A percentile compares a stretch with the other conserved stretches of the same genome.
Conservation (phyloP, 108 stramenopile species). For the Pseudonitzschia pungens region DNA sequence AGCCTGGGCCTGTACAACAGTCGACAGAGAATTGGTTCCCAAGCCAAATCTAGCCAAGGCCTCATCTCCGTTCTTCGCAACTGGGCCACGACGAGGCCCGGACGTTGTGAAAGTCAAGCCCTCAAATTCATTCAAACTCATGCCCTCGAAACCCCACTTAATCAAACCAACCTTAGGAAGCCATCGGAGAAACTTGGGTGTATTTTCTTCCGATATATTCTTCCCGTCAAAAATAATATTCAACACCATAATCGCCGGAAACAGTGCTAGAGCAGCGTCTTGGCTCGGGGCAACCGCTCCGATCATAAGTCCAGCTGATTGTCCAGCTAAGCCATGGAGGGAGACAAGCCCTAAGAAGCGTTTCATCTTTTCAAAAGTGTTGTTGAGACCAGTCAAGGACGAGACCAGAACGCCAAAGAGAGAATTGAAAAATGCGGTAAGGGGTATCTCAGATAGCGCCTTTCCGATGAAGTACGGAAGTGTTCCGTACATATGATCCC, state of each 20-base stretch:
- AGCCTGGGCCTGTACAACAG: slow-evolving; percentile 62
- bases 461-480: slow-evolving; percentile 92
- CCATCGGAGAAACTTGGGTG: slow-evolving; percentile 68
- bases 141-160: slow-evolving; percentile 82
- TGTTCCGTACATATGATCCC: slow-evolving; percentile 73
- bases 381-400: slow-evolving; percentile 70
- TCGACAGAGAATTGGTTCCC: slow-evolving; percentile 47
- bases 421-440: slow-evolving; percentile 74
- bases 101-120: slow-evolving; percentile 67
- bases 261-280: slow-evolving; percentile 79
- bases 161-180: slow-evolving; percentile 73
- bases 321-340: slow-evolving; percentile 72
- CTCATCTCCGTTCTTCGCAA: slow-evolving; percentile 74
- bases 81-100: slow-evolving; percentile 79
- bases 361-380: slow-evolving; percentile 51
- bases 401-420: slow-evolving; percentile 86
- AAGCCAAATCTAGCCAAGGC: slow-evolving; percentile 79
- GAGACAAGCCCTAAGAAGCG: slow-evolving; percentile 76
- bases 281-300: slow-evolving; percentile 63
- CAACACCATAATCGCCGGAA: slow-evolving; percentile 82
- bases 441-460: slow-evolving; percentile 90
- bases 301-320: slow-evolving; percentile 73
- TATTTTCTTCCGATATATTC: slow-evolving; percentile 85
- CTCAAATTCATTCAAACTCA: slow-evolving; percentile 86
- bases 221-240: slow-evolving; percentile 91